Conservation (phyloP, 352 stramenopile species). For the Globisporangium viniferum region DNA sequence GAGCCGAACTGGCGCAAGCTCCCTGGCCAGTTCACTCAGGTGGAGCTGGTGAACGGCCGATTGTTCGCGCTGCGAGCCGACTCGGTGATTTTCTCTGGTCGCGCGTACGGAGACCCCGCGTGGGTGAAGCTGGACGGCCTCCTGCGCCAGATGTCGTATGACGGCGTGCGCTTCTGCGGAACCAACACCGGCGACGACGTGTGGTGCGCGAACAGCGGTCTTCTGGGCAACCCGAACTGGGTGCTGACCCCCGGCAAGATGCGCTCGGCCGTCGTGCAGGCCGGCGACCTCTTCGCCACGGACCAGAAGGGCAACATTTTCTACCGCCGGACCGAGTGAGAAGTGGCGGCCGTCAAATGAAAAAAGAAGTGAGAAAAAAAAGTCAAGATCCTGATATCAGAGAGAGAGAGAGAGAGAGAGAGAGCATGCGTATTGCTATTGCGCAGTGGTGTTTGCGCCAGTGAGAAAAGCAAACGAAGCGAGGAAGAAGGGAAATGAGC, state of each 20-base stretch:
- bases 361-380: background rate
- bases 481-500: background rate
- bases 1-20: slow-evolving; percentile 17
- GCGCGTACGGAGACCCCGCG: slow-evolving; percentile 1
- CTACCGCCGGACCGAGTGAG: slow-evolving; percentile 7
- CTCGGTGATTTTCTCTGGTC: slow-evolving; percentile 9
- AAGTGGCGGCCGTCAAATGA: background rate
- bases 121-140: slow-evolving; percentile 13
- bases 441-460: background rate
- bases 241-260: slow-evolving; percentile 6
- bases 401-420: background rate
- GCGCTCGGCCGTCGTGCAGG: slow-evolving; percentile 8
- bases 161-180: slow-evolving; percentile 20
- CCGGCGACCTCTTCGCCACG: slow-evolving; percentile 16
- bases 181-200: slow-evolving; percentile 11
- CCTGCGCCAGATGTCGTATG: slow-evolving; percentile 17
- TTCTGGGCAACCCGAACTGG: slow-evolving; percentile 15
- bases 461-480: background rate
- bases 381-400: background rate
- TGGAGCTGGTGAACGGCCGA: slow-evolving; percentile 18
- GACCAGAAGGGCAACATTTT: slow-evolving; percentile 7
- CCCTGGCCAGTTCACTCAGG: slow-evolving; percentile 11
- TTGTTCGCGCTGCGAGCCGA: slow-evolving; percentile 5
- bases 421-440: background rate
- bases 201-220: slow-evolving; percentile 13